A percentile compares a stretch with the other conserved stretches of the same genome.
Evolutionary conservation across 352 stramenopile genomes (phyloP).

Genomic region (Globisporangium nagaii): DNA sequence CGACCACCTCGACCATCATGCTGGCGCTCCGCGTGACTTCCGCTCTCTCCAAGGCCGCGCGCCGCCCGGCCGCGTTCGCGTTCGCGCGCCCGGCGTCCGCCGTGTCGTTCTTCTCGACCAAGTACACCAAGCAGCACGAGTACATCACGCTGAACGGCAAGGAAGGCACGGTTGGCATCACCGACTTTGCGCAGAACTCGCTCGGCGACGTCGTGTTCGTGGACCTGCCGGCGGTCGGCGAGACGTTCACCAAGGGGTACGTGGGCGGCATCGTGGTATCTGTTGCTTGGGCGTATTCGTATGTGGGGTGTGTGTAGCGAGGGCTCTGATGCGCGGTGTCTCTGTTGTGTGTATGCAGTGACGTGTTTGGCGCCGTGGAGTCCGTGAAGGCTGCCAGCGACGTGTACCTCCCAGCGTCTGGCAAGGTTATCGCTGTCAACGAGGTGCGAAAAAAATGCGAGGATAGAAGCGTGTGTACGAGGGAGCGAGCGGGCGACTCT

Average conservation of each 20-base stretch:
- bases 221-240: slow-evolving; percentile 92
- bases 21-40: slow-evolving; percentile 55
- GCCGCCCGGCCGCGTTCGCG: slow-evolving; percentile 29
- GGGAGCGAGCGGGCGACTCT: not conserved
- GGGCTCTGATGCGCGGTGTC: not conserved
- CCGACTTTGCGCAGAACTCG: slow-evolving; percentile 95
- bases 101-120: slow-evolving; percentile 68
- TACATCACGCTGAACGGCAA: slow-evolving; percentile 80
- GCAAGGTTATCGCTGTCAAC: slow-evolving; percentile 94
- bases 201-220: slow-evolving; percentile 98
- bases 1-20: not conserved
- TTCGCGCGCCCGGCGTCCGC: slow-evolving; percentile 33
- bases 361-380: slow-evolving; percentile 96
- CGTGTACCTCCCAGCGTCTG: slow-evolving; percentile 92
- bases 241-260: slow-evolving; percentile 92
- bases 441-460: no score
- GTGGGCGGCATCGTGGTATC: no score
- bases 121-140: slow-evolving; percentile 85
- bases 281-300: no score
- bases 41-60: slow-evolving; percentile 45
- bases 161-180: slow-evolving; percentile 94
- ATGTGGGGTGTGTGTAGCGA: not conserved
- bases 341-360: slow-evolving; percentile 29
- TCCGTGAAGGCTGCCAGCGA: slow-evolving; percentile 99
- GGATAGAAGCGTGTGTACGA: no score